A percentile compares a stretch with the other conserved stretches of the same genome.
These are phyloP conservation scores for Sporothrix inflata DNA, from an alignment of 2,329 filamentous ascomycete species.

Conservation along the genomic window DNA sequence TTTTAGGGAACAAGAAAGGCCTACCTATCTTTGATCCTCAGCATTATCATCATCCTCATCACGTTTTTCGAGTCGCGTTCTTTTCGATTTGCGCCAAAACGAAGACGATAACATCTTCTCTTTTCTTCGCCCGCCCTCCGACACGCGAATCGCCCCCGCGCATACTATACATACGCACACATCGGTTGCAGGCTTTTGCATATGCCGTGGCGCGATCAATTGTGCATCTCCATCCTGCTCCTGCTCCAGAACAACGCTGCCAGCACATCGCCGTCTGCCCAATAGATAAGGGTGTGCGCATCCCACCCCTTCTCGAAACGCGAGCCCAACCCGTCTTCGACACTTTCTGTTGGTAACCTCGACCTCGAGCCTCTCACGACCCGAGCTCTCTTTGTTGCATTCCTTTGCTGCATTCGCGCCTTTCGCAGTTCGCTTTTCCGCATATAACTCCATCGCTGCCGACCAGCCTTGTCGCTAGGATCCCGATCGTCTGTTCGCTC, in stretches of 20 bases:
- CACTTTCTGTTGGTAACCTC: too few species aligned
- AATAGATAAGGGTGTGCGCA: slow-evolving; percentile 58
- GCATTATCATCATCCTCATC: neutral
- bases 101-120: neutral
- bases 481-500: neutral
- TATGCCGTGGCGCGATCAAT: slow-evolving; percentile 60
- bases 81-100: neutral
- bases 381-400: neutral
- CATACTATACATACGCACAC: slow-evolving; percentile 36
- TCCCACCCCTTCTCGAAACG: slow-evolving; percentile 45
- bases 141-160: neutral
- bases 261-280: slow-evolving; percentile 65
- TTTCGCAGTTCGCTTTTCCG: neutral
- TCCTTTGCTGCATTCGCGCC: neutral
- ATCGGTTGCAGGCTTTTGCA: slow-evolving; percentile 58
- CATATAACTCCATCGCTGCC: neutral
- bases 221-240: slow-evolving; percentile 52
- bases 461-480: neutral
- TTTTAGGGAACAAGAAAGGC: neutral
- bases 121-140: neutral
- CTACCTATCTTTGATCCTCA: neutral
- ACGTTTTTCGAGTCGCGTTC: neutral
- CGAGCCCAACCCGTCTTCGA: slow-evolving; percentile 20
- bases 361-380: neutral
- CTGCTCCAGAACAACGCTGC: slow-evolving; percentile 56